phyloP scores from a whole-genome alignment of 805 yeast genomes.

The Ogataea pignaliae region DNA sequence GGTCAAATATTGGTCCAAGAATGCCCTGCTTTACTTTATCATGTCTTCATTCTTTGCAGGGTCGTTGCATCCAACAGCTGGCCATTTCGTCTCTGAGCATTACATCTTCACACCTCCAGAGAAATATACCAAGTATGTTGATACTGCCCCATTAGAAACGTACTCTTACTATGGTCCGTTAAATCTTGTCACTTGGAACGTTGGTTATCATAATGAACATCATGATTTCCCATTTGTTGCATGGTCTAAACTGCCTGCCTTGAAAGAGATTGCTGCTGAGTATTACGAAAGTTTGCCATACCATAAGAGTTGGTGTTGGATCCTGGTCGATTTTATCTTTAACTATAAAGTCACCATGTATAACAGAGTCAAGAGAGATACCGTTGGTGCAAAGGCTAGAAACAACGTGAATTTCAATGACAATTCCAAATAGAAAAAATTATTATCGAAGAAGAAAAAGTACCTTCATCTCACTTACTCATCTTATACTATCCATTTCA shows the following conservation, averaged over 20 bases:
- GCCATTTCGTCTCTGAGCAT: slow-evolving; percentile 95
- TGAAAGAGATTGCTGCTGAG: slow-evolving; percentile 67
- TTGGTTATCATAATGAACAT: slow-evolving; percentile 91
- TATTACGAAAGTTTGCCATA: slow-evolving; percentile 77
- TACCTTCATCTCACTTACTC: too few relatives aligned
- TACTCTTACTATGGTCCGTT: slow-evolving; percentile 83
- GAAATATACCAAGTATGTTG: slow-evolving; percentile 24
- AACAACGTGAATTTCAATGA: slow-evolving; percentile 30
- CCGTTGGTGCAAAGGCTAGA: slow-evolving; percentile 32
- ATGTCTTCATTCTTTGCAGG: slow-evolving; percentile 85
- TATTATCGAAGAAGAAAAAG: too few relatives aligned
- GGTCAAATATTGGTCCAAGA: slow-evolving; percentile 58
- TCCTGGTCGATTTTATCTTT: slow-evolving; percentile 65
- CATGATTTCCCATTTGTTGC: slow-evolving; percentile 94
- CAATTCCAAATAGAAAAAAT: slow-evolving; percentile 20
- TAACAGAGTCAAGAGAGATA: slow-evolving; percentile 72
- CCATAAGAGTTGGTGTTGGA: slow-evolving; percentile 76
- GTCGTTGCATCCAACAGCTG: slow-evolving; percentile 89
- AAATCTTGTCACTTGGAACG: slow-evolving; percentile 82
- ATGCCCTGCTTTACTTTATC: slow-evolving; percentile 61
- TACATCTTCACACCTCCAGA: slow-evolving; percentile 62
- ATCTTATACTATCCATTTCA: too few relatives aligned
- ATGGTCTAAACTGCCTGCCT: slow-evolving; percentile 72
- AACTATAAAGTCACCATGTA: slow-evolving; percentile 66
- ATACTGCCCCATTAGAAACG: slow-evolving; percentile 68